Evolutionary conservation across 345 rosid species (phyloP), one percentile per base, ranked within the genome.

Genomic region (Bruguiera sexangula): DNA sequence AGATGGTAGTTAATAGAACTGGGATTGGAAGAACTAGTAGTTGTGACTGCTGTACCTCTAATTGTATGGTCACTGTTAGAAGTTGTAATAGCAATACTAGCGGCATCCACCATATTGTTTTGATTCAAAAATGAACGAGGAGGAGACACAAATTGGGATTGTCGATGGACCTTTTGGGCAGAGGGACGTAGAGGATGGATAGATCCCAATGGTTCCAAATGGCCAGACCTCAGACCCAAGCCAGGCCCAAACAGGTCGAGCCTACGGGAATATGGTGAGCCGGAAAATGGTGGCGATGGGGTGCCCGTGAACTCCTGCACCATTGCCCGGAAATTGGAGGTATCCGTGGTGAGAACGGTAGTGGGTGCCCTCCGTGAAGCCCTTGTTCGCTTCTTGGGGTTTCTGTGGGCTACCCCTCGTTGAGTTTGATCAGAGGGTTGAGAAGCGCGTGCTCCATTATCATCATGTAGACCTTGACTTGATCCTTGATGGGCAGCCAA

Each of bases 241-340:
- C 84, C 82, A 8, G 75, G 6, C 54, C 94, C 82, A 46, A 88
- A 89, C 31, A 89, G 91, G 73, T 93, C 91, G 34, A 87, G 72
- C 63, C 91, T 81, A 51, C 87, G 86, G 62, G 96, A 78, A 72
- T 78, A 87, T 0, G 89, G 73, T 4, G 85, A 82, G 62, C 80
- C 85, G 0, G 96, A 85, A 71, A 91, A 93, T 0, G 97, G 97
- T 0, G 92, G 87, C 3, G 92, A 80, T 0, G 98, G 96, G 62
- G 86, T 86, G 48, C 98, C 98, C 0, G 98, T 93, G 76, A 93
- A 93, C 65, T 93, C 98, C 74, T 93, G 98, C 72, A 93, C 98
- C 93, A 93, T 93, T 67, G 93, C 86, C 74, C 98, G 73, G 75
- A 93, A 93, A 78, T 93, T 93, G 5, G 89, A 81, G 6, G 98